Evolutionary conservation across 2,329 filamentous ascomycete species (phyloP), one percentile per base, ranked within the genome.

Genomic region (Aspergillus fructus): DNA sequence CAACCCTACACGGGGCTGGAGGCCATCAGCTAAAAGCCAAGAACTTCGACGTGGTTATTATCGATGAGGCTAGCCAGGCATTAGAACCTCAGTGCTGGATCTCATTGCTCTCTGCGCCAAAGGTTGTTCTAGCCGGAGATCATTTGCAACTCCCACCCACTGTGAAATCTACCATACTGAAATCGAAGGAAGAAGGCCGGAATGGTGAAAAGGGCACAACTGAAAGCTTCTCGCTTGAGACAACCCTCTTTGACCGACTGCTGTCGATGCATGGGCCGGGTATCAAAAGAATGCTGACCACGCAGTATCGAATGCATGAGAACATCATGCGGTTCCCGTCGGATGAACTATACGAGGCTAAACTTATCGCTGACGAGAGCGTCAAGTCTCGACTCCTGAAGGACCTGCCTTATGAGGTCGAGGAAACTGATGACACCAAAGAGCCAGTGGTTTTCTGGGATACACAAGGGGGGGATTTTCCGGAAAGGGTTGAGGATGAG

Each of bases 61-160:
- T 99, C 56, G 94, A 99, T 68, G 94, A 99, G 77, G 94, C 93
- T 4, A 96, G 90, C 71, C 94, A 99, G 73, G 94, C 94, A 2
- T 81, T 97, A 9, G 94, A 99, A 75, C 93, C 94, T 0, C 93
- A 97, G 74, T 97, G 93, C 76, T 99, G 94, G 94, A 93, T 97
- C 51, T 88, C 94, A 11, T 76, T 99, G 47, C 76, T 97, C 17
- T 83, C 85, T 41, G 91, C 82, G 40, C 79, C 91, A 0, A 97
- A 97, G 77, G 87, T 91, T 8, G 88, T 99, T 8, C 87, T 96
- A 61, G 94, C 94, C 1, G 94, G 94, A 48, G 94, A 99, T 71
- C 94, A 97, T 73, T 78, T 97, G 53, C 94, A 99, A 75, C 79
- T 99, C 53, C 93, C 93, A 19, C 94, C 94, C 13, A 97, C 93